Conservation (phyloP, 805 yeast species). For the Metschnikowia anglica region DNA sequence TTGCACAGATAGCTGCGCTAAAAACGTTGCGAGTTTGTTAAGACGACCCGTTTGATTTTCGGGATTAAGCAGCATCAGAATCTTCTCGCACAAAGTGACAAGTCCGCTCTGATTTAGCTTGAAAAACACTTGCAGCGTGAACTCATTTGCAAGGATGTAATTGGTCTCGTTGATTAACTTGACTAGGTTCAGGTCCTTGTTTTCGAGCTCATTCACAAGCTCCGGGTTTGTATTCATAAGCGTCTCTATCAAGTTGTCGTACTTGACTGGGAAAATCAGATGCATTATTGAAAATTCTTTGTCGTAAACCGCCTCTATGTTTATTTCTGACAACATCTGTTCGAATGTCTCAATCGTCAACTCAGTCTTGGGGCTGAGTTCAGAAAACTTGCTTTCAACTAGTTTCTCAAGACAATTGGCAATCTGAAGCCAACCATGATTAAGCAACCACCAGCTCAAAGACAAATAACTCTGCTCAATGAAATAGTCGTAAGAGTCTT, state of each 20-base stretch:
- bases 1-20: slow-evolving; percentile 69
- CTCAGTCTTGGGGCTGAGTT: slow-evolving; percentile 71
- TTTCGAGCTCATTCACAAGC: slow-evolving; percentile 36
- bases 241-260: slow-evolving; percentile 44
- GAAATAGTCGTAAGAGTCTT: slow-evolving; percentile 44
- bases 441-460: slow-evolving; percentile 90
- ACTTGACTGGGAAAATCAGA: slow-evolving; percentile 37
- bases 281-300: slow-evolving; percentile 21
- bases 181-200: slow-evolving; percentile 36
- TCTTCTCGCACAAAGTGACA: slow-evolving; percentile 35
- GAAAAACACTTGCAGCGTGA: slow-evolving; percentile 31
- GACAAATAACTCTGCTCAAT: slow-evolving; percentile 82
- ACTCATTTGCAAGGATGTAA: slow-evolving; percentile 37
- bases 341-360: slow-evolving; percentile 63
- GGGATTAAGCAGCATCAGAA: slow-evolving; percentile 29
- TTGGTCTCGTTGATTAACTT: slow-evolving; percentile 48
- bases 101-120: slow-evolving; percentile 35
- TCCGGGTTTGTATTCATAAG: slow-evolving; percentile 49
- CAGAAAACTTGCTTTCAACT: slow-evolving; percentile 60
- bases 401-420: slow-evolving; percentile 51
- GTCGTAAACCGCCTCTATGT: slow-evolving; percentile 22
- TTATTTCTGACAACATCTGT: slow-evolving; percentile 28
- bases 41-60: slow-evolving; percentile 19
- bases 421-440: slow-evolving; percentile 74
- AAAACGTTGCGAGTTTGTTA: slow-evolving; percentile 56